Conservation (phyloP, 495 filamentous ascomycete genomes). For the Patellaria atrata region DNA sequence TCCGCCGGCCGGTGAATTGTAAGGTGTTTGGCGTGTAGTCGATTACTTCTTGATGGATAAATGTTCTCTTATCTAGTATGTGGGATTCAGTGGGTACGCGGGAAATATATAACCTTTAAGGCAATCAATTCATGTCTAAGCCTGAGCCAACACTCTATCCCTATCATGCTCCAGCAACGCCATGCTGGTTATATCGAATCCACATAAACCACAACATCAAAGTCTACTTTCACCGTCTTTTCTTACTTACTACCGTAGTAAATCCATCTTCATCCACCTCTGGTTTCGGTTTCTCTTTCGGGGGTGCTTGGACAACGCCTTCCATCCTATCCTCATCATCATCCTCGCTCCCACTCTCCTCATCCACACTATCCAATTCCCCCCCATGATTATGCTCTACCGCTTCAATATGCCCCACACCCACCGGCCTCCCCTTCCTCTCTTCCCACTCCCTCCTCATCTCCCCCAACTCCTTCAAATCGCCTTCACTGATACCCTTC, state of each 20-base stretch:
- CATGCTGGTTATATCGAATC: too few relatives aligned
- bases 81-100: too few relatives aligned
- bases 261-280: slow-evolving; percentile 92
- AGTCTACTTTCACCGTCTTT: slow-evolving; percentile 38
- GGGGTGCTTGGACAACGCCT: slow-evolving; percentile 38
- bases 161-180: too few relatives aligned
- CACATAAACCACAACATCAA: too few relatives aligned
- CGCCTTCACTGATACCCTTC: slow-evolving; percentile 43
- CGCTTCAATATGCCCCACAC: slow-evolving; percentile 30
- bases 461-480: slow-evolving; percentile 52
- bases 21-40: too few relatives aligned
- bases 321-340: slow-evolving; percentile 39
- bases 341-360: slow-evolving; percentile 33
- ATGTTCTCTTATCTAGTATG: too few relatives aligned
- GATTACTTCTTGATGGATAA: too few relatives aligned
- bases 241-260: slow-evolving; percentile 70
- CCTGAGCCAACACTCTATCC: too few relatives aligned
- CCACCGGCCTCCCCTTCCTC: slow-evolving; percentile 36
- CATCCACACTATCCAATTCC: slow-evolving; percentile 42
- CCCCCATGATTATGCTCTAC: slow-evolving; percentile 32
- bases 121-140: too few relatives aligned
- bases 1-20: too few relatives aligned
- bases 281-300: slow-evolving; percentile 49
- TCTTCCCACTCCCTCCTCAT: slow-evolving; percentile 52
- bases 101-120: too few relatives aligned